Base-by-base conservation (phyloP, 2,329 filamentous ascomycete species). In the Neonectria magnoliae region DNA sequence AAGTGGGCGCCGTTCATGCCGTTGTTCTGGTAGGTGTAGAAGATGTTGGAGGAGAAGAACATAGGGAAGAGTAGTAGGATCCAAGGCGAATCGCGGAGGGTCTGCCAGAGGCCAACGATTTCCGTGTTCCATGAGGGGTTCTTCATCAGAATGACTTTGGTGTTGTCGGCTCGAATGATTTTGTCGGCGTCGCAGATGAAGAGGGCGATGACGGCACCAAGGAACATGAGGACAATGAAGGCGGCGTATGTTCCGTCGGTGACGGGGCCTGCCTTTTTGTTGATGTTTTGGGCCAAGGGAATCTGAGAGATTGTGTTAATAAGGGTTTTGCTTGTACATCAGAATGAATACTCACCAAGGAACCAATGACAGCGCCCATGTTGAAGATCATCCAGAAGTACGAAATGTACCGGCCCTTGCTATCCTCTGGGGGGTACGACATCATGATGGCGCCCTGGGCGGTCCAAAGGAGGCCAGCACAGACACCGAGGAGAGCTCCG, bases 311-410 rank as follows among this genome's bases (percentile, higher is more conserved):
- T 6, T 9, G 20, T 48, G 53, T 68, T 57, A 71, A 51, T 52
- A 51, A 31, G 18, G 4, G 33, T 9, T 36, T 3, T 31, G 11
- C 36, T 29, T 7, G 22, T 5, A 25, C 14, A 18, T 16, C 9
- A 57, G 2, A 4, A 29, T 10, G 10, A 38, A n/a, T 60, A 76
- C 81, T 72, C 75, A 84, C 81, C 73, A 90, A 80, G 74, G 90
- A 89, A 67, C 94, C 94, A 78, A 98, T 93, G 66, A 97, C 94
- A 73, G 90, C 94, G 72, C 94, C 94, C 64, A 94, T 80, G 80
- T 97, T 97, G 85, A 97, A 98, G 75, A 98, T 97, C 78, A 94
- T 90, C 94, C 94, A 97, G 81, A 97, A 97, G 82, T 89, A 90
- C 65, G 92, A 92, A 77, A 97, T 97, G 78, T 94, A 97, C 64